phyloP scores from a whole-genome alignment of 164 flowering plant species.

The Sextonia rubra region DNA sequence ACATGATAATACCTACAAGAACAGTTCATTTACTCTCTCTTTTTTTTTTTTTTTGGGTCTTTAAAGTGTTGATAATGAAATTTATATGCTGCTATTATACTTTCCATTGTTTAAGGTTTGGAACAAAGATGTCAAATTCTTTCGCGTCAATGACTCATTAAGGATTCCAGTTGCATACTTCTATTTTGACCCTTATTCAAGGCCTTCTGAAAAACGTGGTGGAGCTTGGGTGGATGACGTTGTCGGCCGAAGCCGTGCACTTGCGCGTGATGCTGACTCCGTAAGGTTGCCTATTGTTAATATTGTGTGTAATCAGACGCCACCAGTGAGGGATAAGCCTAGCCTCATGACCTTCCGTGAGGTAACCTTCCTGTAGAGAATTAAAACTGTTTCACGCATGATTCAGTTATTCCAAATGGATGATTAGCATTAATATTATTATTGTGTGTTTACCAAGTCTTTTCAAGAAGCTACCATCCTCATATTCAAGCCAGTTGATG shows the following conservation, averaged over 20 bases:
- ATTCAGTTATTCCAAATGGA: neutral
- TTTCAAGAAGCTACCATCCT: neutral
- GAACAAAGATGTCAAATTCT: slow-evolving; percentile 83
- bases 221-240: slow-evolving; percentile 99
- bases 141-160: slow-evolving; percentile 67
- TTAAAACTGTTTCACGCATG: neutral
- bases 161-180: slow-evolving; percentile 89
- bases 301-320: slow-evolving; percentile 97
- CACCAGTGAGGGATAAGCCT: slow-evolving; percentile 89
- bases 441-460: neutral
- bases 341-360: slow-evolving; percentile 98
- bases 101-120: slow-evolving; percentile 54
- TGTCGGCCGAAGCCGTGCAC: slow-evolving; percentile 72
- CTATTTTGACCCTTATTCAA: slow-evolving; percentile 96
- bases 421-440: neutral
- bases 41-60: neutral
- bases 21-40: slow-evolving; percentile 3
- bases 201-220: slow-evolving; percentile 91
- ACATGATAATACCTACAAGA: slow-evolving; percentile 5
- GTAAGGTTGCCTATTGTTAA: slow-evolving; percentile 89
- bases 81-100: neutral
- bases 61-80: neutral
- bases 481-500: neutral
- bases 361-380: slow-evolving; percentile 36
- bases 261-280: slow-evolving; percentile 66